Base-by-base conservation (phyloP, 1,139 yeast genomes). In the Hemisphaericaspora xylanilytica region DNA sequence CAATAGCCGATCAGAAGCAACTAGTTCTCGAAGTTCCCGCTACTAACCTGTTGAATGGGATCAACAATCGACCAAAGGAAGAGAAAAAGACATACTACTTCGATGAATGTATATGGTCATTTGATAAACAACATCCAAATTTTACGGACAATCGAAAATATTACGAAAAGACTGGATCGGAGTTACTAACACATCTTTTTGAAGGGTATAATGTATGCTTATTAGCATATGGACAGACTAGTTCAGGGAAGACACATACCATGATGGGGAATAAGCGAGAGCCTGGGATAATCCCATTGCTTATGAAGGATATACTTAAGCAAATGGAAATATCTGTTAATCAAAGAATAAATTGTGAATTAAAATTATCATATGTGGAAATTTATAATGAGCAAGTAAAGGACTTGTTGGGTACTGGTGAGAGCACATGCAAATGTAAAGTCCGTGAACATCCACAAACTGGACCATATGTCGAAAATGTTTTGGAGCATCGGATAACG, bases 221-320 rank as follows among this genome's bases (percentile, higher is more conserved):
- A 9, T 67, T 85, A 50, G 90, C 92, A 0, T 81, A 85, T 51
- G 94, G 94, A 1, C 90, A 84, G 55, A 84, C 92, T 0, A 85
- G 90, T 3, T 63, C 72, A 1, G 92, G 92, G 3, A 84, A 84
- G 52, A 79, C 90, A 0, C 76, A 68, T 50, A 81, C 90, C 1
- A 83, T 84, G 89, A 78, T 81, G 81, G 90, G 90, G 0, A 50
- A 57, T 8, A 56, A 63, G 0, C 50, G 50, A 12, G 72, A 72
- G 13, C 75, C 75, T 0, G 90, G 90, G 0, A 55, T 84, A 26
- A 78, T 83, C 20, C 89, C 90, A 0, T 55, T 74, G 37, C 64
- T 81, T 3, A 73, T 85, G 35, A 52, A 64, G 32, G 80, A 78
- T 46, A 63, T 85, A n/a, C 73, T 83, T 46, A 51, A 53, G 4